phyloP scores from a whole-genome alignment of 805 yeast genomes.

The Crinitomyces ghanaensis region DNA sequence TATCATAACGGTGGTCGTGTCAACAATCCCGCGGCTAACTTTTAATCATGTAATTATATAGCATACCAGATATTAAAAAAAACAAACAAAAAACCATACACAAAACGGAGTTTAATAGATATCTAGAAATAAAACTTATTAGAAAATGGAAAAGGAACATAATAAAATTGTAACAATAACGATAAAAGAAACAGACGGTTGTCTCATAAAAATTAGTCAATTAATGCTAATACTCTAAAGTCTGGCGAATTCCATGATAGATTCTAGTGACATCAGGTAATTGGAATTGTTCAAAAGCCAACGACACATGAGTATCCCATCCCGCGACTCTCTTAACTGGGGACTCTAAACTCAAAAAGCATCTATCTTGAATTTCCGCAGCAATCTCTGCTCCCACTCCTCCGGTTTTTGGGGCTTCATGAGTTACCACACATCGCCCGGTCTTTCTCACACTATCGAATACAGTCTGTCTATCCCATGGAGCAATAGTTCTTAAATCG shows the following conservation, averaged over 20 bases:
- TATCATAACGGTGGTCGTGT: slow-evolving; percentile 21
- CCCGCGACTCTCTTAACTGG: slow-evolving; percentile 94
- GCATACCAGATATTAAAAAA: background rate
- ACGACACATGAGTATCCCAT: slow-evolving; percentile 95
- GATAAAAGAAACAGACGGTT: too few species aligned
- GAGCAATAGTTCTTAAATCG: slow-evolving; percentile 86
- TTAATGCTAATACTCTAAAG: slow-evolving; percentile 17
- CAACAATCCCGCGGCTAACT: slow-evolving; percentile 25
- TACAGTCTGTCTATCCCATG: slow-evolving; percentile 76
- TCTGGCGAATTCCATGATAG: slow-evolving; percentile 20
- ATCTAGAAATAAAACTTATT: too few species aligned
- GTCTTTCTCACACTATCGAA: slow-evolving; percentile 79
- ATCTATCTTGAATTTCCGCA: slow-evolving; percentile 92
- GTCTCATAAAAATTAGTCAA: too few species aligned
- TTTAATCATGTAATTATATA: slow-evolving; percentile 12
- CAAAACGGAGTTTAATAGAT: too few species aligned
- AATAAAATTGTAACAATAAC: too few species aligned
- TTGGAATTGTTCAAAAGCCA: slow-evolving; percentile 89
- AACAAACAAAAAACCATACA: too few species aligned
- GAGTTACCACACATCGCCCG: slow-evolving; percentile 71
- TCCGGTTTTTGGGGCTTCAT: slow-evolving; percentile 83
- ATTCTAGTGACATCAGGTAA: slow-evolving; percentile 62
- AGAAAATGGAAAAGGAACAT: too few species aligned
- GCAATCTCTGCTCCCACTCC: slow-evolving; percentile 93
- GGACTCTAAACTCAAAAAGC: slow-evolving; percentile 84